Evolutionary conservation across 202 grass and related monocot genomes (phyloP).

Genomic region (Dendrocalamus latiflorus): DNA sequence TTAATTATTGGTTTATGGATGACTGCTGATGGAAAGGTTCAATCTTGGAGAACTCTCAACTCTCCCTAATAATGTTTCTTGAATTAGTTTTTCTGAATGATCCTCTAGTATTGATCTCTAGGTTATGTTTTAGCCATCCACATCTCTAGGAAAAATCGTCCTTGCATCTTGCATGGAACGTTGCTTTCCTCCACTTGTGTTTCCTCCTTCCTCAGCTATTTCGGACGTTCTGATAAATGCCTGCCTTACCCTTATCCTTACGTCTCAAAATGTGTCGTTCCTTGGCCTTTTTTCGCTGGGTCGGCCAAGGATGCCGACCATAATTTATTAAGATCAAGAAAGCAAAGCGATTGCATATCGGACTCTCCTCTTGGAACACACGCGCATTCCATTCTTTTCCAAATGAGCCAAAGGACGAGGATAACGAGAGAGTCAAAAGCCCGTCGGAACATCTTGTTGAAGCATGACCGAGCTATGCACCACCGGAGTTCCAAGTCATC

Average conservation of each 20-base stretch:
- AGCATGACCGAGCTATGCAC: no score
- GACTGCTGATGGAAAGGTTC: neutral
- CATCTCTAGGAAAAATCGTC: neutral
- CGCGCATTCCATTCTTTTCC: neutral
- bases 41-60: neutral
- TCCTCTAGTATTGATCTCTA: neutral
- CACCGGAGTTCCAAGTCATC: no score
- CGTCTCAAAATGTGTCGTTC: neutral
- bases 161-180: neutral
- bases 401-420: neutral
- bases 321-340: no score
- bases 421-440: neutral
- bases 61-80: neutral
- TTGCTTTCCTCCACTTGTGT: neutral
- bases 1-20: neutral
- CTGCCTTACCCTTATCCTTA: neutral
- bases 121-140: neutral
- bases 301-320: no score
- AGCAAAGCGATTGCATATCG: neutral
- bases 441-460: no score
- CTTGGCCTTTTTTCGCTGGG: neutral
- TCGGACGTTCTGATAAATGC: neutral
- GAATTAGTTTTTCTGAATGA: neutral
- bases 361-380: neutral
- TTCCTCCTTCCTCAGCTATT: neutral